Evolutionary conservation across 1,284 basidiomycete species (phyloP).

Genomic region (Ganoderma lucidum): DNA sequence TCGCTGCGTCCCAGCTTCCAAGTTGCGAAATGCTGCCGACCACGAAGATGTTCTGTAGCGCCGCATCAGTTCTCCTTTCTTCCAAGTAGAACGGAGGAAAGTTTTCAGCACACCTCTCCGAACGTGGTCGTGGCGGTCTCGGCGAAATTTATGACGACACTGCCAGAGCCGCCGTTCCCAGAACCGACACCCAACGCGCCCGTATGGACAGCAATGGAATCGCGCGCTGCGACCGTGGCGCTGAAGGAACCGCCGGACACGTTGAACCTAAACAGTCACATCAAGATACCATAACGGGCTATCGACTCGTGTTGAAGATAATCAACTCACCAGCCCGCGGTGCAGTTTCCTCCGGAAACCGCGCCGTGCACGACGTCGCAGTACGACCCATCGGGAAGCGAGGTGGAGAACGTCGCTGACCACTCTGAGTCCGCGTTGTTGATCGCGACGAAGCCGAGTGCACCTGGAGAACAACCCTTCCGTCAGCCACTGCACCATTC

Average conservation of each 20-base stretch:
- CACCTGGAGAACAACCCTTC: slow-evolving; percentile 43
- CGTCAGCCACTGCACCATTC: not conserved
- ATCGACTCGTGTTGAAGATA: not conserved
- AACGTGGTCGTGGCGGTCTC: slow-evolving; percentile 63
- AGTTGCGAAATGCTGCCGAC: slow-evolving; percentile 63
- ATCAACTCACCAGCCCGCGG: slow-evolving; percentile 55
- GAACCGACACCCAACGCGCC: slow-evolving; percentile 44
- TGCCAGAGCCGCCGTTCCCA: slow-evolving; percentile 32
- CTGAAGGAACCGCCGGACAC: slow-evolving; percentile 62
- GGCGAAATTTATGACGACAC: slow-evolving; percentile 55
- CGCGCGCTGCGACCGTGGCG: slow-evolving; percentile 59
- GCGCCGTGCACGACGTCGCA: slow-evolving; percentile 69
- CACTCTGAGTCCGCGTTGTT: slow-evolving; percentile 67
- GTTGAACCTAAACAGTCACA: slow-evolving; percentile 48
- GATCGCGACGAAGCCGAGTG: slow-evolving; percentile 67
- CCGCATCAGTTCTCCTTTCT: not conserved
- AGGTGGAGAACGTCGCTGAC: slow-evolving; percentile 61
- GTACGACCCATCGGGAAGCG: slow-evolving; percentile 63
- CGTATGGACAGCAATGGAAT: slow-evolving; percentile 67
- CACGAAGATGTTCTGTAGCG: slow-evolving; percentile 63
- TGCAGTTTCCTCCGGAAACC: slow-evolving; percentile 50
- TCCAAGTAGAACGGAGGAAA: not conserved
- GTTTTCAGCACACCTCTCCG: slow-evolving; percentile 56
- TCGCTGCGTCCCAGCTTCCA: slow-evolving; percentile 56
- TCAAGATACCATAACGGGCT: not conserved